Percentiles rank a stretch among this genome's conserved stretches.
Conservation (phyloP, 148 eudicot genomes). For the Spergularia bocconei region DNA sequence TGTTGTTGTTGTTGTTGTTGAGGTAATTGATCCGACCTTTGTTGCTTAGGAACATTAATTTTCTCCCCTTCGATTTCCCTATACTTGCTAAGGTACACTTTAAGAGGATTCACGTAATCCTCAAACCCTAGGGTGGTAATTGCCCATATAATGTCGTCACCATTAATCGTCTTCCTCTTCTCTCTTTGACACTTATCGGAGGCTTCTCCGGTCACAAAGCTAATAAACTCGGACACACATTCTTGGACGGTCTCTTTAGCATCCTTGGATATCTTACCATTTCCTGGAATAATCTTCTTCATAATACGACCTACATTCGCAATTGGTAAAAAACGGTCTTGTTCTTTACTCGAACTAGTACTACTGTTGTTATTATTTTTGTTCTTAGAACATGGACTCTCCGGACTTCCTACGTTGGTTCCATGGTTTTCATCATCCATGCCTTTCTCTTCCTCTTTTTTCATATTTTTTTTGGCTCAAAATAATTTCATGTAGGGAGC, state of each 20-base stretch:
- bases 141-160: conserved; percentile 74
- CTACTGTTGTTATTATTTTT: conserved; percentile 25
- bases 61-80: conserved; percentile 69
- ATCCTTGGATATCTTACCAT: conserved; percentile 67
- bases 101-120: conserved; percentile 62
- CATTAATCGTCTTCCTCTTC: conserved; percentile 74
- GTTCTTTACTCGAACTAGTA: conserved; percentile 39
- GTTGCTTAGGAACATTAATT: conserved; percentile 55
- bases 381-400: conserved; percentile 35
- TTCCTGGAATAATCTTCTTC: conserved; percentile 63
- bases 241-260: conserved; percentile 77
- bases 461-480: background rate
- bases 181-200: conserved; percentile 78
- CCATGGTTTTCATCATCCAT: conserved; percentile 46
- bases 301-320: conserved; percentile 77
- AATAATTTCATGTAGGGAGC: conserved; percentile 12
- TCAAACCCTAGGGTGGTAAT: conserved; percentile 67
- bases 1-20: conserved; percentile 23
- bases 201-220: conserved; percentile 74
- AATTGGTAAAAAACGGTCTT: conserved; percentile 64
- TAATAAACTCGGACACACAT: conserved; percentile 78
- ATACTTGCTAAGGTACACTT: conserved; percentile 48
- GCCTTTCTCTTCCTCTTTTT: conserved; percentile 9
- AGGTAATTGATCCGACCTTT: conserved; percentile 22
- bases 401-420: conserved; percentile 40